Conservation (phyloP, 2,329 filamentous ascomycete species). For the Colletotrichum sp. region DNA sequence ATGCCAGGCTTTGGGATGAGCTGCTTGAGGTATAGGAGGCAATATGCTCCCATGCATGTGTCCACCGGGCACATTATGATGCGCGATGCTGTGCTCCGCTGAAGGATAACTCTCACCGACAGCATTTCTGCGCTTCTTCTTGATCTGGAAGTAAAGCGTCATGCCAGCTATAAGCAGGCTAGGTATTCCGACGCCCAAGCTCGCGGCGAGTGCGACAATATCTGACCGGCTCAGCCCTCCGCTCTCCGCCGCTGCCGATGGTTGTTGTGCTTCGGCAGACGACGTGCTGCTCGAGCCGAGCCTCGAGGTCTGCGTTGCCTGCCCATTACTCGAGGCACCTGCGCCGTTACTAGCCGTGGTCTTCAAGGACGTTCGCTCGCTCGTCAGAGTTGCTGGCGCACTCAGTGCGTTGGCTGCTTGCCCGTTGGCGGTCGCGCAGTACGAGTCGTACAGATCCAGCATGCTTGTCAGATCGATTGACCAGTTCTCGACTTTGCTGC, state of each 20-base stretch:
- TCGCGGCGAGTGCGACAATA: slow-evolving; percentile 28
- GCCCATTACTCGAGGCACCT: background rate
- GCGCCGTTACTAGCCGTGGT: background rate
- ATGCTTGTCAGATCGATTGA: slow-evolving; percentile 24
- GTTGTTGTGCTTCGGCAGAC: background rate
- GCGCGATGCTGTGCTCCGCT: background rate
- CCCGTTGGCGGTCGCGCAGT: slow-evolving; percentile 28
- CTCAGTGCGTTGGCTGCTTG: background rate
- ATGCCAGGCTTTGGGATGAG: background rate
- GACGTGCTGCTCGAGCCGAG: background rate
- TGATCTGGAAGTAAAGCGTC: slow-evolving; percentile 23
- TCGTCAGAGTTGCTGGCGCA: background rate
- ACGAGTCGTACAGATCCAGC: slow-evolving; percentile 25
- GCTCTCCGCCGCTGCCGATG: background rate
- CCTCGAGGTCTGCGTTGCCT: background rate
- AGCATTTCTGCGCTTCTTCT: slow-evolving; percentile 21
- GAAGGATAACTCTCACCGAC: background rate
- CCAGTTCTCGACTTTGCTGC: slow-evolving; percentile 24
- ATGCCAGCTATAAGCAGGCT: slow-evolving; percentile 36
- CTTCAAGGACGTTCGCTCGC: background rate
- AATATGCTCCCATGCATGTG: background rate
- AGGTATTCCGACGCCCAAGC: slow-evolving; percentile 30
- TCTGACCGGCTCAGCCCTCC: slow-evolving; percentile 27
- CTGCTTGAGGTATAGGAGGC: background rate
- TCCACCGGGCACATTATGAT: background rate